Evolutionary conservation across 768 basidiomycete species (phyloP).

Genomic region (Russula abietina): DNA sequence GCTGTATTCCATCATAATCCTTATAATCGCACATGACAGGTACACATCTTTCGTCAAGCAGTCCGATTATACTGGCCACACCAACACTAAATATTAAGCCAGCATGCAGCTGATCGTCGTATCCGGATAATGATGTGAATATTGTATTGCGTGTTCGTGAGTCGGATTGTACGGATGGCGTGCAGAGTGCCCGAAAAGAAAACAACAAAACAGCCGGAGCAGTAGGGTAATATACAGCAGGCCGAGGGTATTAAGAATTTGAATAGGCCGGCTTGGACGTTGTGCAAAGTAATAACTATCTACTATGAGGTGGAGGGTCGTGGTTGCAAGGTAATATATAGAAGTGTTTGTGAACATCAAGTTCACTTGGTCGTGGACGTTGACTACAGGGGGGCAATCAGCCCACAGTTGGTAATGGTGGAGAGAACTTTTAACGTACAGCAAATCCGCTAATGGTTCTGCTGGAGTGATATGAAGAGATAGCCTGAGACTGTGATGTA

Average conservation of each 20-base stretch:
- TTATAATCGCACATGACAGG: neutral
- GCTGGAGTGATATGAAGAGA: slow-evolving; percentile 70
- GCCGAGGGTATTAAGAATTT: slow-evolving; percentile 35
- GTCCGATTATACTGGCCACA: neutral
- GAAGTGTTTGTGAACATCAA: slow-evolving; percentile 24
- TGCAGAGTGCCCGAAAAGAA: slow-evolving; percentile 31
- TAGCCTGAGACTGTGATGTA: slow-evolving; percentile 59
- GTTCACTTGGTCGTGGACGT: slow-evolving; percentile 24
- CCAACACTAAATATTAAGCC: neutral
- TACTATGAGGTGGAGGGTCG: slow-evolving; percentile 15
- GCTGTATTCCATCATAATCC: neutral
- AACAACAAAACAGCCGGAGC: slow-evolving; percentile 34
- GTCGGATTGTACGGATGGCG: slow-evolving; percentile 33
- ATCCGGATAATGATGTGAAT: slow-evolving; percentile 20
- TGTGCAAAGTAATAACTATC: slow-evolving; percentile 21
- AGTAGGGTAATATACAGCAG: slow-evolving; percentile 40
- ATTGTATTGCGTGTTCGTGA: slow-evolving; percentile 32
- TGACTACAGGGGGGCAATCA: slow-evolving; percentile 16
- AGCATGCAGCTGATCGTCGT: slow-evolving; percentile 2
- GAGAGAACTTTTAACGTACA: slow-evolving; percentile 33
- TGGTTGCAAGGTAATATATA: slow-evolving; percentile 18
- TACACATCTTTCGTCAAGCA: neutral
- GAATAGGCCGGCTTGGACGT: slow-evolving; percentile 16
- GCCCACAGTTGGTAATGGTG: slow-evolving; percentile 25
- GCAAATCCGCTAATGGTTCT: slow-evolving; percentile 65